Evolutionary conservation across 768 basidiomycete species (phyloP).

Genomic region (Ephemerocybe angulata): DNA sequence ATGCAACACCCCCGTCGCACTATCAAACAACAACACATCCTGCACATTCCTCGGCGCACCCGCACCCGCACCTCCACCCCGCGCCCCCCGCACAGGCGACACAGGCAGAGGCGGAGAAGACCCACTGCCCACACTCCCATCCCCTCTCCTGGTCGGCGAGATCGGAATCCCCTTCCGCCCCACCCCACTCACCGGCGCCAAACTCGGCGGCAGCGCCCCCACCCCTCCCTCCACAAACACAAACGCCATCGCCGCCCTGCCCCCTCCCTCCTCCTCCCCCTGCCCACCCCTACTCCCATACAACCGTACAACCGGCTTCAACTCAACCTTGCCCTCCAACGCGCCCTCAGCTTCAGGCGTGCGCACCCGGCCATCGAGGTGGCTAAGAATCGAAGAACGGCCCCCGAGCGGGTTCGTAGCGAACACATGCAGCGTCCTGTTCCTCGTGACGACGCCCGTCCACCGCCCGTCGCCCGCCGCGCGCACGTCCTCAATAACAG

Average conservation of each 20-base stretch:
- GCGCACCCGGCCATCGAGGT: constrained; percentile 53
- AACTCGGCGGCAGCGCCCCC: constrained; percentile 13
- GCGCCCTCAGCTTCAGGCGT: constrained; percentile 18
- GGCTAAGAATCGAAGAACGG: constrained; percentile 55
- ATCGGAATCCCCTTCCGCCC: not conserved
- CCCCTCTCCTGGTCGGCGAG: not conserved
- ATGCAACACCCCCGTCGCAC: constrained; percentile 49
- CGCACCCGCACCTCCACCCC: not conserved
- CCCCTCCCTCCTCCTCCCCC: constrained; percentile 7
- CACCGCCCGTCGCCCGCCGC: constrained; percentile 62
- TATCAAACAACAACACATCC: constrained; percentile 68
- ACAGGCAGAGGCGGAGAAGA: constrained; percentile 24
- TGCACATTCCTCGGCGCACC: constrained; percentile 46
- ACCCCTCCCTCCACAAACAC: constrained; percentile 43
- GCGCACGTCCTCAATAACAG: constrained; percentile 51
- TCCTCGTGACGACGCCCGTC: constrained; percentile 63
- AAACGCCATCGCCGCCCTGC: constrained; percentile 46
- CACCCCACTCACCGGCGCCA: constrained; percentile 17
- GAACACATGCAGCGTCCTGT: constrained; percentile 68
- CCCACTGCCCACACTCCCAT: too few species aligned
- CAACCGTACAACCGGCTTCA: constrained; percentile 57
- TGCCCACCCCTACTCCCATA: constrained; percentile 20
- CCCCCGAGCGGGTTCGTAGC: constrained; percentile 77
- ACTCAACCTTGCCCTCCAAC: constrained; percentile 32
- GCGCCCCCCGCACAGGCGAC: not conserved